A percentile compares a stretch with the other conserved stretches of the same genome.
phyloP scores from a whole-genome alignment of 2,329 filamentous ascomycete genomes.

The Diaporthe batatas region DNA sequence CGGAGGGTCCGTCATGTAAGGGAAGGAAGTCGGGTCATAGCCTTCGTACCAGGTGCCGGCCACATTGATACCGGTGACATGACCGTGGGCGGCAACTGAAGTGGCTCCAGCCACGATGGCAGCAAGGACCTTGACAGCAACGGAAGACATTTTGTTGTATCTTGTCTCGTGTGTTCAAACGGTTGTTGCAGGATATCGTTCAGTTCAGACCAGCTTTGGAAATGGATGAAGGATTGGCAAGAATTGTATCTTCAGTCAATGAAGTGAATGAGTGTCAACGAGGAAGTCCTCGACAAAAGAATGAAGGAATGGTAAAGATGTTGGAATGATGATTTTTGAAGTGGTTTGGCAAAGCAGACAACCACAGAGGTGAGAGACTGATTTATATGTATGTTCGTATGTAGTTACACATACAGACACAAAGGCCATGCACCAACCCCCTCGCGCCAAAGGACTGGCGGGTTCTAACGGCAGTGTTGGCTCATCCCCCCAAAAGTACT shows the following conservation, averaged over 20 bases:
- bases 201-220: slow-evolving; percentile 36
- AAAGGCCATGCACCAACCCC: too few relatives aligned
- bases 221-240: slow-evolving; percentile 4
- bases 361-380: background rate
- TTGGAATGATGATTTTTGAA: slow-evolving; percentile 4
- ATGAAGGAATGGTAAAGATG: slow-evolving; percentile 15
- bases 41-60: slow-evolving; percentile 48
- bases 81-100: slow-evolving; percentile 49
- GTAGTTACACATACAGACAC: too few relatives aligned
- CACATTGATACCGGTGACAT: slow-evolving; percentile 49
- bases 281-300: slow-evolving; percentile 26
- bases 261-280: slow-evolving; percentile 41
- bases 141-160: slow-evolving; percentile 33
- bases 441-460: too few relatives aligned
- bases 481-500: too few relatives aligned
- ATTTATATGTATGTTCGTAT: slow-evolving; percentile 27
- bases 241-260: slow-evolving; percentile 41
- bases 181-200: background rate
- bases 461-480: too few relatives aligned
- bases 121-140: slow-evolving; percentile 17
- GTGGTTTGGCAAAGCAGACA: background rate
- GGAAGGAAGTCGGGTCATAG: slow-evolving; percentile 45
- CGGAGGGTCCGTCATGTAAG: slow-evolving; percentile 46
- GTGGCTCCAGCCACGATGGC: slow-evolving; percentile 44
- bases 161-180: background rate